Evolutionary conservation across 345 rosid species (phyloP).

Genomic region (Cardamine resedifolia): DNA sequence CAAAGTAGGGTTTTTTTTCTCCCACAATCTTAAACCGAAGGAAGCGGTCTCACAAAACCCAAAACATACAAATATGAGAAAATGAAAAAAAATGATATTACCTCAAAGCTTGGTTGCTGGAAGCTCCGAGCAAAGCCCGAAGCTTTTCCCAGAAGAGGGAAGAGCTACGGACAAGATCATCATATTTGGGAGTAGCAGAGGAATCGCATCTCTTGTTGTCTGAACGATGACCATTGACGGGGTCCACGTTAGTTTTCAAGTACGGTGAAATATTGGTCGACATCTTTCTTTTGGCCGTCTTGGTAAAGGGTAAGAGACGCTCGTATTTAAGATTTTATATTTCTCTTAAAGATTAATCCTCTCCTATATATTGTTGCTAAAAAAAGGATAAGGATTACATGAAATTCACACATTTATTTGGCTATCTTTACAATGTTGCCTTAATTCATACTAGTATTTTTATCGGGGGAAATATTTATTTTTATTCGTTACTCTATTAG

Average conservation of each 20-base stretch:
- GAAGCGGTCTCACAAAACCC: conserved; percentile 4
- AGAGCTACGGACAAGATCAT: conserved; percentile 62
- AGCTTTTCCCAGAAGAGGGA: conserved; percentile 79
- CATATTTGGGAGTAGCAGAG: conserved; percentile 47
- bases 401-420: not conserved
- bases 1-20: not conserved
- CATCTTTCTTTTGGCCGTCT: conserved; percentile 27
- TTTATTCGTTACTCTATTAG: not conserved
- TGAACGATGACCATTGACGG: conserved; percentile 42
- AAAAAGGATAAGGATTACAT: not conserved
- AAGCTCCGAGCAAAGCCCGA: conserved; percentile 48
- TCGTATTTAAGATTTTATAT: conserved; percentile 27
- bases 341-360: not conserved
- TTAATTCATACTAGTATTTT: not conserved
- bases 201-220: conserved; percentile 38
- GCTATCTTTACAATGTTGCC: not conserved
- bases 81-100: conserved; percentile 17
- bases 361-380: not conserved
- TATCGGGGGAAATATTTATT: not conserved
- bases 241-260: conserved; percentile 36
- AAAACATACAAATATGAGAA: not conserved
- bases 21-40: conserved; percentile 5
- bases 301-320: conserved; percentile 22
- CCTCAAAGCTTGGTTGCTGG: conserved; percentile 53
- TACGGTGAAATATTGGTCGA: conserved; percentile 40